Evolutionary conservation across 2,329 filamentous ascomycete species (phyloP), one percentile per base, ranked within the genome.

Genomic region (Arthrocladium fulminans): DNA sequence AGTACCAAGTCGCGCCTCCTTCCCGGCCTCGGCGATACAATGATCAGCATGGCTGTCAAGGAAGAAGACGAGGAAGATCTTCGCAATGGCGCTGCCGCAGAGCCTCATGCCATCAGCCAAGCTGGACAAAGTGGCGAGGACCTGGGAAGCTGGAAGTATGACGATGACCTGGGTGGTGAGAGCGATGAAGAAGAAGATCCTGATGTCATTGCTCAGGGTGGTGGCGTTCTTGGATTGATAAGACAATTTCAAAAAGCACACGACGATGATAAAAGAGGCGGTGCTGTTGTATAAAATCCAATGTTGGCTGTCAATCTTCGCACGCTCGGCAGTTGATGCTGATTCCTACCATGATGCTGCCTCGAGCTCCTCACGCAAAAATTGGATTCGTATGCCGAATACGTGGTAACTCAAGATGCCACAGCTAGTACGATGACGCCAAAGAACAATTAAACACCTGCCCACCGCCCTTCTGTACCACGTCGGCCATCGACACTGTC

Each of bases 181-280:
- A 69, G 64, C 2, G 74, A 74, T 3, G 72, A 71, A 13, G 67
- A 65, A 7, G 71, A 73, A 24, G 69, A 72, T 45, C 70, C 74
- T 6, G 69, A 73, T 15, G 67, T 64, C 7, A 62, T 71, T 24
- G 64, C 64, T 37, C 60, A 61, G 25, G 66, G 60, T 27, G 73
- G 73, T 3, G 81, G 81, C 2, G 80, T 84, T 3, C 63, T 85
- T 50, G 81, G 81, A 7, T 63, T 85, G 55, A 70, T 85, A 49
- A 77, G 81, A 60, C 79, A 85, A 59, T 84, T 84, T 58, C 78
- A 81, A 53, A 80, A 77, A 63, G 79, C 76, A 30, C 76, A 79
- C 54, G 72, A 71, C 22, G 72, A 74, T 12, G 50, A 47, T n/a
- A 49, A 46, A 19, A 23, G 47, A 12, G 41, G 40, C 17, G 47